Conservation (phyloP, 805 yeast species). For the Spathaspora girioi region DNA sequence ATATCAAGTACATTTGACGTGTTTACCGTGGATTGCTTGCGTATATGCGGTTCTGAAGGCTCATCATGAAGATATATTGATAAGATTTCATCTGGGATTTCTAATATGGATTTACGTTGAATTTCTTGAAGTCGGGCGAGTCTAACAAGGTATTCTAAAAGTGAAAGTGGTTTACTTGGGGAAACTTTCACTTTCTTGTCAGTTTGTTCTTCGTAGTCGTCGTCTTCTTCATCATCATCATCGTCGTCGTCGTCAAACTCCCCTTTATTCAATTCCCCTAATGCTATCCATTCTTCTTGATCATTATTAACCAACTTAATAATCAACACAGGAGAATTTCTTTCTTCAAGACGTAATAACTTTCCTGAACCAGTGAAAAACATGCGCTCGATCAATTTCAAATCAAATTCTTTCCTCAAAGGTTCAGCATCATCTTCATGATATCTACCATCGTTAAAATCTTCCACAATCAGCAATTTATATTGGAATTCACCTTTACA, state of each 20-base stretch:
- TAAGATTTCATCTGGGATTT: conserved; percentile 64
- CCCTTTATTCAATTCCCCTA: conserved; percentile 34
- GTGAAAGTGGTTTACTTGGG: conserved; percentile 41
- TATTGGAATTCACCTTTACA: conserved; percentile 33
- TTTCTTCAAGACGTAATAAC: conserved; percentile 57
- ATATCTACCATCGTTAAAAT: conserved; percentile 66
- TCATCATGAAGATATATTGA: conserved; percentile 61
- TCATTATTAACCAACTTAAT: conserved; percentile 38
- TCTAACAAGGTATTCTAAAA: conserved; percentile 62
- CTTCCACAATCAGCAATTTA: conserved; percentile 47
- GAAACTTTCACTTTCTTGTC: conserved; percentile 5
- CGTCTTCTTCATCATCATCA: conserved; percentile 15
- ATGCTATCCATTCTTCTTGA: conserved; percentile 48
- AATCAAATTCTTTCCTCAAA: conserved; percentile 25
- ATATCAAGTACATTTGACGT: conserved; percentile 16
- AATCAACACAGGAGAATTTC: conserved; percentile 62
- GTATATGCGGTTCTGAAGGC: background rate
- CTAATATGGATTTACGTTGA: conserved; percentile 51
- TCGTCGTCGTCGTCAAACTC: conserved; percentile 24
- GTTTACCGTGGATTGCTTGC: conserved; percentile 1
- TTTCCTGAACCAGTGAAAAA: conserved; percentile 72
- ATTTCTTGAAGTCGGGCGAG: conserved; percentile 56
- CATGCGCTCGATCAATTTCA: conserved; percentile 44
- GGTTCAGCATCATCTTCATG: conserved; percentile 56
- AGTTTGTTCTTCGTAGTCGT: conserved; percentile 19